Evolutionary conservation across 139 green algal genomes (phyloP).

Genomic region (Spirogloea muscicola): DNA sequence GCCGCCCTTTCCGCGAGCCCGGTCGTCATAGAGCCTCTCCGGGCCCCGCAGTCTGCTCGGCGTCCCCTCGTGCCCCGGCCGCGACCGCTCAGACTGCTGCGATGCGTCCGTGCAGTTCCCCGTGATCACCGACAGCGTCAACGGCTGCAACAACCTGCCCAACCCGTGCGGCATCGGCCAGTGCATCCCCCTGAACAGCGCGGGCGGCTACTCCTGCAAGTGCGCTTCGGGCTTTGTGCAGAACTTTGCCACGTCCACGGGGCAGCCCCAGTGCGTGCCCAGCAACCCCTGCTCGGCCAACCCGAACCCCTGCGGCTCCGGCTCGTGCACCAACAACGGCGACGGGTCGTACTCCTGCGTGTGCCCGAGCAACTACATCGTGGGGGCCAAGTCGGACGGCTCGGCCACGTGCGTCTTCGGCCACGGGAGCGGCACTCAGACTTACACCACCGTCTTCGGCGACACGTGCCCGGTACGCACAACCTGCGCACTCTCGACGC

Average conservation of each 20-base stretch:
- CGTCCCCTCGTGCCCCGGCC: no score
- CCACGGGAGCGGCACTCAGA: not conserved
- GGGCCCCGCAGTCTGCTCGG: no score
- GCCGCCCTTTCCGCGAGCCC: no score
- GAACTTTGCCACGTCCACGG: not conserved
- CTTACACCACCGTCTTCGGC: not conserved
- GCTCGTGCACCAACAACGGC: slow-evolving; percentile 6
- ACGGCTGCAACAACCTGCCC: slow-evolving; percentile 2
- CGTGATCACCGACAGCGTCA: no score
- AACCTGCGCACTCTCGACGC: no score
- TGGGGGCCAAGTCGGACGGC: slow-evolving; percentile 14
- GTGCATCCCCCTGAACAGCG: not conserved
- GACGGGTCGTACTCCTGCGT: slow-evolving; percentile 24
- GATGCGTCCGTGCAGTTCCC: no score
- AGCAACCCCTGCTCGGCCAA: not conserved
- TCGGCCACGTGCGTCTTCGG: slow-evolving; percentile 19
- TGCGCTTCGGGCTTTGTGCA: slow-evolving; percentile 20
- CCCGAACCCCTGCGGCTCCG: slow-evolving; percentile 18
- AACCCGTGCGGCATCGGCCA: not conserved
- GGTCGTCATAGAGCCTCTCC: no score
- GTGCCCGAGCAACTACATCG: not conserved
- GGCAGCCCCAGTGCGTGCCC: not conserved
- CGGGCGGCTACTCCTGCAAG: not conserved
- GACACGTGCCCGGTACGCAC: slow-evolving; percentile 22
- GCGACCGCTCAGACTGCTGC: no score